phyloP scores from a whole-genome alignment of 1,139 yeast species.

The Magnusiomyces sp. region DNA sequence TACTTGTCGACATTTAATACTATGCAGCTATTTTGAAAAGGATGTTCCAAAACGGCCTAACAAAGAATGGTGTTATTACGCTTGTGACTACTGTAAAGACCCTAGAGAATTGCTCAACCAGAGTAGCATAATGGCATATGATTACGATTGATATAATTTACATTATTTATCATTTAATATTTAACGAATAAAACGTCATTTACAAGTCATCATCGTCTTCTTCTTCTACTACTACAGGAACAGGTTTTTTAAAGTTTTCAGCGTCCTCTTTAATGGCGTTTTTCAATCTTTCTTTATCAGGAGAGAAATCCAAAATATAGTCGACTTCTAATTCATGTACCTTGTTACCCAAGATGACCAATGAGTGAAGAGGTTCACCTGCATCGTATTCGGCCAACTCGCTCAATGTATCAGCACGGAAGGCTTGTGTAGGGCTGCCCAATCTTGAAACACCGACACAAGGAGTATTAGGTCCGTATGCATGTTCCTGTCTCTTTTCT shows the following conservation, averaged over 20 bases:
- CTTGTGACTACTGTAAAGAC: slow-evolving; percentile 31
- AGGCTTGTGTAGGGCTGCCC: slow-evolving; percentile 75
- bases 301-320: slow-evolving; percentile 65
- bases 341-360: slow-evolving; percentile 84
- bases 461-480: slow-evolving; percentile 76
- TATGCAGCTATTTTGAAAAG: slow-evolving; percentile 74
- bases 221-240: slow-evolving; percentile 13
- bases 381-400: slow-evolving; percentile 68
- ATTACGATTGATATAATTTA: neutral
- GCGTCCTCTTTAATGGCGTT: slow-evolving; percentile 58
- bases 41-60: slow-evolving; percentile 20
- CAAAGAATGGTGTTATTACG: slow-evolving; percentile 24
- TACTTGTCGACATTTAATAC: slow-evolving; percentile 73
- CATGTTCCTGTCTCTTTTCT: slow-evolving; percentile 56
- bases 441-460: slow-evolving; percentile 88
- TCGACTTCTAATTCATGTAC: slow-evolving; percentile 91
- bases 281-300: slow-evolving; percentile 44
- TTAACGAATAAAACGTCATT: neutral
- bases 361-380: slow-evolving; percentile 91
- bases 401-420: slow-evolving; percentile 76
- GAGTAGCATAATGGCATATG: neutral
- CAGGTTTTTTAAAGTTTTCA: slow-evolving; percentile 50
- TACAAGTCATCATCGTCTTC: slow-evolving; percentile 15
- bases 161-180: neutral
- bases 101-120: slow-evolving; percentile 8